Evolutionary conservation across 805 yeast species (phyloP).

Genomic region (Yamadazyma olivae): DNA sequence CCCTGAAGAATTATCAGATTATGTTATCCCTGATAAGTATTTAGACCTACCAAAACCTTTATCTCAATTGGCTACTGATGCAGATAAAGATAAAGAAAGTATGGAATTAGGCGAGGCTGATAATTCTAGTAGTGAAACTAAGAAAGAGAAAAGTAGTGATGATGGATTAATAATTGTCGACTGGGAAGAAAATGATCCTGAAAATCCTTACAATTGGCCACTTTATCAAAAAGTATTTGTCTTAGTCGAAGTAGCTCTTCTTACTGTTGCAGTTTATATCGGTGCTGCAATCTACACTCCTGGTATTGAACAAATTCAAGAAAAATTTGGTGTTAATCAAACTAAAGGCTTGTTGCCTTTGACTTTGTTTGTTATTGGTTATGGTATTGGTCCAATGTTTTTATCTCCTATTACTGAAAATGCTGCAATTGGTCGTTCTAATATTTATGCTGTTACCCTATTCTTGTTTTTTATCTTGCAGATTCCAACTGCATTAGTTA

Average conservation of each 20-base stretch:
- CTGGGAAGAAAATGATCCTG: constrained; percentile 51
- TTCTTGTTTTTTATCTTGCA: constrained; percentile 51
- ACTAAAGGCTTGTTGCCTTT: constrained; percentile 50
- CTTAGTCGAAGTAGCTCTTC: constrained; percentile 18
- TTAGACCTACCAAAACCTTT: constrained; percentile 6
- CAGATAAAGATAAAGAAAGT: neutral
- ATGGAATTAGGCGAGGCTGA: too few relatives aligned
- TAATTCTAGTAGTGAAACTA: too few relatives aligned
- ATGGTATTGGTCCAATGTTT: constrained; percentile 60
- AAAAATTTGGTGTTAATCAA: constrained; percentile 41
- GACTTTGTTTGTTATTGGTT: constrained; percentile 56
- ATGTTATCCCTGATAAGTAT: constrained; percentile 31
- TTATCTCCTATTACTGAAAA: constrained; percentile 61
- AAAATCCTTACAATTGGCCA: constrained; percentile 60
- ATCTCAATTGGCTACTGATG: neutral
- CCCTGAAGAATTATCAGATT: constrained; percentile 27
- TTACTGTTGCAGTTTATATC: constrained; percentile 45
- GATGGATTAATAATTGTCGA: constrained; percentile 9
- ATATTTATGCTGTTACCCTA: constrained; percentile 46
- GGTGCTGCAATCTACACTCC: constrained; percentile 59
- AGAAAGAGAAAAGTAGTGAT: neutral
- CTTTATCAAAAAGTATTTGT: constrained; percentile 34
- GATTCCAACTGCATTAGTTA: constrained; percentile 53
- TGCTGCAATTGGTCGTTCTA: constrained; percentile 51
- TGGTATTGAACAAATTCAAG: constrained; percentile 41